Evolutionary conservation across 1,284 basidiomycete genomes (phyloP).

Genomic region (Tetrapyrgos nigripes): DNA sequence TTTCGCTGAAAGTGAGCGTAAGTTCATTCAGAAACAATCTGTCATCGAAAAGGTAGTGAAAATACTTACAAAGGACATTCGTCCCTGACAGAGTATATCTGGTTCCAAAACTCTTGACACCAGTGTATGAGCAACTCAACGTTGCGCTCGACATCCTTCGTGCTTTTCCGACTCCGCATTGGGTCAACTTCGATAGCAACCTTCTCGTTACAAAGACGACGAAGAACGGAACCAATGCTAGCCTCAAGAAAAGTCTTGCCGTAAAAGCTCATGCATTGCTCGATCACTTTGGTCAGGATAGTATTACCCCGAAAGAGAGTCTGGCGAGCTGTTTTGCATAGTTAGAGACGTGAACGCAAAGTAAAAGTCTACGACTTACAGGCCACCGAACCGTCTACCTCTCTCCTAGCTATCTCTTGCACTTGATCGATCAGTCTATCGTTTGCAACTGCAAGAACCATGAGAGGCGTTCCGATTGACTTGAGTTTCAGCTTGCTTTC

Average conservation of each 20-base stretch:
- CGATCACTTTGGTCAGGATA: conserved; percentile 81
- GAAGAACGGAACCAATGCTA: conserved; percentile 72
- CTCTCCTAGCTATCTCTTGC: conserved; percentile 66
- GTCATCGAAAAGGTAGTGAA: not conserved
- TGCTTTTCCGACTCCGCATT: conserved; percentile 60
- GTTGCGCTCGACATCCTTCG: conserved; percentile 68
- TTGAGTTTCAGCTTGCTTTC: conserved; percentile 71
- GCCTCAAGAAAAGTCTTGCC: conserved; percentile 79
- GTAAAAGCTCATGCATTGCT: conserved; percentile 77
- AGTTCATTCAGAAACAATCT: conserved; percentile 14
- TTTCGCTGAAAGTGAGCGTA: conserved; percentile 59
- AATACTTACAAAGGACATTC: conserved; percentile 76
- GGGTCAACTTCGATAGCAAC: conserved; percentile 83
- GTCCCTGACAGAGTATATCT: conserved; percentile 73
- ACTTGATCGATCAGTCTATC: conserved; percentile 70
- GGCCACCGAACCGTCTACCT: conserved; percentile 67
- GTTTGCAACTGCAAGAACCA: conserved; percentile 72
- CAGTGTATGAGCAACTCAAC: conserved; percentile 77
- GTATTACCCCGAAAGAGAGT: conserved; percentile 84
- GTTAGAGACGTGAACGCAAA: conserved; percentile 10
- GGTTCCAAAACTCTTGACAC: conserved; percentile 80
- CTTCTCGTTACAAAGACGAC: conserved; percentile 72
- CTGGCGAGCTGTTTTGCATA: conserved; percentile 55
- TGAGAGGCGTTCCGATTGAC: conserved; percentile 61
- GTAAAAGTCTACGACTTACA: conserved; percentile 48